Base-by-base conservation (phyloP, 1,139 yeast species). In the Scheffersomyces lignicola region DNA sequence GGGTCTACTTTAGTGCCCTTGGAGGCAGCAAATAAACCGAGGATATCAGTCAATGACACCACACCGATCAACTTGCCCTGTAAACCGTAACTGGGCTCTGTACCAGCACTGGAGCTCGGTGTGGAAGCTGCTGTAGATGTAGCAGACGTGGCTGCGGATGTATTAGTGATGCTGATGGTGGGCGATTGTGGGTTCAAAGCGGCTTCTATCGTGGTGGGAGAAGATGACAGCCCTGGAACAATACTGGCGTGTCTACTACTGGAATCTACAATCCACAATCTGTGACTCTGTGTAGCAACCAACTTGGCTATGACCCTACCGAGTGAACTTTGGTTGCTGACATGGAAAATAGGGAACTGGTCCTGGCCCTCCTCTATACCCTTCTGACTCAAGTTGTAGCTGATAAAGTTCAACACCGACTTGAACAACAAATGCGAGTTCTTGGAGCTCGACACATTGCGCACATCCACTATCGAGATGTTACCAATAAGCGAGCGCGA, bases 301-400 rank as follows among this genome's bases (percentile, higher is more conserved):
- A 92, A 71, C 60, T 92, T 92, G 32, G 97, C 97, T 51, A 92
- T 76, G 8, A 94, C 89, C 56, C 96, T 77, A 18, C 90, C 95
- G 33, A 92, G 73, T 0, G 94, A 82, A 10, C 94, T 80, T 31
- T 76, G 75, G 41, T 79, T 76, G 45, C 85, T 83, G 21, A 90
- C 96, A 58, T 90, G 96, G 74, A 92, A 92, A 32, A 92, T 90
- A 11, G 98, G 98, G 71, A 83, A 90, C 32, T 94, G 90, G 65
- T 92, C 98, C 61, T 90, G 89, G 36, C 96, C 96, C 54, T 89
- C 92, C 53, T 83, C 95, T 22, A 92, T 73, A 11, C 97, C 98
- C 52, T 96, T 82, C 43, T 83, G 83, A 48, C 86, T 83, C 44
- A 92, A 73, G 45, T 90, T 89, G 45, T 88, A 85, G 23, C 95